These are phyloP conservation scores for Hypomyces rosellus DNA, from an alignment of 2,329 filamentous ascomycete genomes.

Conservation along the genomic window DNA sequence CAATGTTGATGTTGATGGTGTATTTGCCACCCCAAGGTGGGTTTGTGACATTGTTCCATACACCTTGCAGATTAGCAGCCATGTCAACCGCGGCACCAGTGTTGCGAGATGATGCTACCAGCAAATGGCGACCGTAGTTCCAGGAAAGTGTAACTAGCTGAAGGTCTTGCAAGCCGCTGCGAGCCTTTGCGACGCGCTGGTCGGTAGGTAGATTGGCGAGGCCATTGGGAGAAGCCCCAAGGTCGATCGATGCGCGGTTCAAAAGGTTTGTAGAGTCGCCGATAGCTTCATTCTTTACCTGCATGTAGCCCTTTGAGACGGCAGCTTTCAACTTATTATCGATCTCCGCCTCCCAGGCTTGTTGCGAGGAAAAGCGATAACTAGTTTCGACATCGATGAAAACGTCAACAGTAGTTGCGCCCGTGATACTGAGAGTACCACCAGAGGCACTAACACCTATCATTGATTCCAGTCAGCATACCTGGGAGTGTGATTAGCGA, in stretches of 20 bases:
- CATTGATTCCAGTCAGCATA: background rate
- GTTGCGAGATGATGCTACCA: conserved; percentile 19
- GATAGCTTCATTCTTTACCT: conserved; percentile 15
- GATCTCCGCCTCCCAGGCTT: conserved; percentile 17
- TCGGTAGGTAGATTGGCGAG: conserved; percentile 8
- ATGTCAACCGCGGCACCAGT: conserved; percentile 14
- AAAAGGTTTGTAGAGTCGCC: conserved; percentile 16
- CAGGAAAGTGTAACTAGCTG: conserved; percentile 19
- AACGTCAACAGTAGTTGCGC: conserved; percentile 19
- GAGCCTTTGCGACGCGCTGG: conserved; percentile 12
- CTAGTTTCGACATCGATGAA: conserved; percentile 21
- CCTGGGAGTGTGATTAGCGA: background rate
- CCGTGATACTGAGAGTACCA: conserved; percentile 13
- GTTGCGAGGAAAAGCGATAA: conserved; percentile 18
- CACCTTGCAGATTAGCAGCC: conserved; percentile 22
- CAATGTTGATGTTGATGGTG: conserved; percentile 42
- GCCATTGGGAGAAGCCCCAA: conserved; percentile 16
- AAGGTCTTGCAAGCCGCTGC: conserved; percentile 12
- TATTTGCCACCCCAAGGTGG: conserved; percentile 38
- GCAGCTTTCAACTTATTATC: conserved; percentile 18
- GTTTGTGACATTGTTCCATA: conserved; percentile 20
- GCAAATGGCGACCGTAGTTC: conserved; percentile 21
- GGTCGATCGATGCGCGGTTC: conserved; percentile 17
- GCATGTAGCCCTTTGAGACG: conserved; percentile 11
- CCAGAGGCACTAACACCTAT: conserved; percentile 12